Evolutionary conservation across 179 eudicot species (phyloP), one percentile per base, ranked within the genome.

Genomic region (Monotropa hypopitys): DNA sequence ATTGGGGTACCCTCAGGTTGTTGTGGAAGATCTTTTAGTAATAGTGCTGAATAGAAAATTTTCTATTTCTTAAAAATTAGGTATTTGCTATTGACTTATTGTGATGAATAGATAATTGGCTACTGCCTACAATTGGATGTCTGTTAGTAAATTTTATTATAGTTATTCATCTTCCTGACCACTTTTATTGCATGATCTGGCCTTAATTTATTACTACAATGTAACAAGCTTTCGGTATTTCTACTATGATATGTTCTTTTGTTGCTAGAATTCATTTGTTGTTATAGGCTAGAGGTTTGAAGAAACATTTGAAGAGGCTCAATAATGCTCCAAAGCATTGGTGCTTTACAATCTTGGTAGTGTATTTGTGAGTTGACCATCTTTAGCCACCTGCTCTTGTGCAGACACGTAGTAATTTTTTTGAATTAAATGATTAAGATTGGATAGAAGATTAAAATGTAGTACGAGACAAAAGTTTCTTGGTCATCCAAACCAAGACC

Each of bases 251-350:
- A 38, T 73, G 1, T 45, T 45, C 28, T 30, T n/a, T n/a, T n/a
- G 23, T 54, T 74, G 38, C 45, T 59, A 7, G 32, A 73, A 46
- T 49, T 65, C 13, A 33, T 1, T 77, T 73, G 23, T 1, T 59
- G 72, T 7, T 81, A 23, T 72, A 84, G 90, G 90, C 90, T 10
- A 80, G 88, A 76, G 90, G 90, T 18, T 79, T 87, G 83, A 87
- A 87, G 88, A 87, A 87, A 61, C 90, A 87, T 76, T 77, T 87
- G 88, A 87, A 87, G 86, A 84, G 89, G 86, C 87, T 84, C 81
- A 86, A 86, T 86, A 86, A 86, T 86, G 88, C 88, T 54, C 88
- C 88, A 0, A 86, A 80, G 21, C 88, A 86, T 68, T 86, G 88
- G 89, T 86, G 87, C 83, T 86, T 76, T 87, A 84, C 80, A 84